Base-by-base conservation (phyloP, 2,329 filamentous ascomycete species). In the Zarea fungicola region DNA sequence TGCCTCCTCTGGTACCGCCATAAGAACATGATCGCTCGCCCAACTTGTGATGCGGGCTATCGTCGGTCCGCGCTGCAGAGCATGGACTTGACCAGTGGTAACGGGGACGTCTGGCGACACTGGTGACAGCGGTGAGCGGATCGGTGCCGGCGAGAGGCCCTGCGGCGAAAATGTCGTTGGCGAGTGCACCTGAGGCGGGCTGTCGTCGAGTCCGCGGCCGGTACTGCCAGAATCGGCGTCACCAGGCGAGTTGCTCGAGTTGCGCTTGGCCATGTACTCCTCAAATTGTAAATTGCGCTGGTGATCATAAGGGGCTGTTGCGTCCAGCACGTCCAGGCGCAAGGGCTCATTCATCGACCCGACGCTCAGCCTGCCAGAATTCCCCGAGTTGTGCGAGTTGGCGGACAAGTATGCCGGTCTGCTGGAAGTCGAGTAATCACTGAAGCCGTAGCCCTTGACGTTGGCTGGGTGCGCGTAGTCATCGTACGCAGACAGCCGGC, bases 391-490 rank as follows among this genome's bases (percentile, higher is more conserved):
- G 23, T 57, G 58, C 35, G 61, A 62, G 22, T 65, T 62, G 8
- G 59, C 49, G n/a, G 63, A 59, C 2, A 55, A 16, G 21, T 52
- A 53, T 39, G 58, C 53, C 18, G 59, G 49, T 48, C 61, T 61
- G 35, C 58, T 57, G 16, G 42, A 56, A 32, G 62, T 58, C n/a
- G 55, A 55, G 25, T 55, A 58, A 51, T 68, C 65, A 54, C 59
- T 64, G 62, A 70, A 77, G 35, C 74, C 73, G 56, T 69, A 77
- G 14, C 66, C 62, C 54, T 77, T 77, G 51, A 72, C 64, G 60
- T 78, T 75, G 51, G 68, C 63, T 8, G 75, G 70, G 32, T 75
- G 66, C 52, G 71, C 63, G 54, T 79, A 76, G 54, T 76, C 71
- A 55, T 80, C 73, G 57, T 75, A 74, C 25, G 65, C 58, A 18